A percentile compares a stretch with the other conserved stretches of the same genome.
These are phyloP conservation scores for Chalciporus chontae DNA, from an alignment of 768 basidiomycete genomes.

Conservation along the genomic window DNA sequence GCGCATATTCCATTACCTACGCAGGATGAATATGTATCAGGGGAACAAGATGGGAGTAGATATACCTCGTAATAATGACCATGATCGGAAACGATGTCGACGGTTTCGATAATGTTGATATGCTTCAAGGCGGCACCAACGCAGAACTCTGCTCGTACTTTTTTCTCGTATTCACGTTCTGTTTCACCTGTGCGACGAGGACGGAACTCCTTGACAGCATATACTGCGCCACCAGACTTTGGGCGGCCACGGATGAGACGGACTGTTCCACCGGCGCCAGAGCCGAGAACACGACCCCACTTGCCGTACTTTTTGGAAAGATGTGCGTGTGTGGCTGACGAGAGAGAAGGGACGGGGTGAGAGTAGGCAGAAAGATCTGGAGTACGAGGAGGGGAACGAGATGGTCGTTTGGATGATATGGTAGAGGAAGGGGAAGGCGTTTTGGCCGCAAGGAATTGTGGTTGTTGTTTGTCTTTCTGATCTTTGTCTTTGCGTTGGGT, in stretches of 20 bases:
- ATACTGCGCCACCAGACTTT: slow-evolving; percentile 82
- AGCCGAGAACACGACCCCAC: slow-evolving; percentile 93
- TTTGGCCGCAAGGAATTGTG: slow-evolving; percentile 4
- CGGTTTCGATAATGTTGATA: slow-evolving; percentile 93
- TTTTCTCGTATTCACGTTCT: slow-evolving; percentile 98
- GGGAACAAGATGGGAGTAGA: slow-evolving; percentile 4
- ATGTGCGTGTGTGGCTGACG: slow-evolving; percentile 84
- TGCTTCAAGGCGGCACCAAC: slow-evolving; percentile 94
- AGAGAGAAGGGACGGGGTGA: slow-evolving; percentile 55
- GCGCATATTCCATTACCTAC: slow-evolving; percentile 99
- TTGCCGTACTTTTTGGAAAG: slow-evolving; percentile 99
- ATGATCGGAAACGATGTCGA: slow-evolving; percentile 97
- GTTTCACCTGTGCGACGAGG: slow-evolving; percentile 84
- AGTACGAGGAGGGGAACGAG: slow-evolving; percentile 24
- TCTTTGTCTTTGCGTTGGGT: slow-evolving; percentile 4
- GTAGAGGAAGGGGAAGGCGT: slow-evolving; percentile 36
- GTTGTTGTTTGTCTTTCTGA: slow-evolving; percentile 6
- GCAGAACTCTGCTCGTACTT: slow-evolving; percentile 98
- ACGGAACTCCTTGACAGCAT: slow-evolving; percentile 97
- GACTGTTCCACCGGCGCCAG: slow-evolving; percentile 98
- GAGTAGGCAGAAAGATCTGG: slow-evolving; percentile 23
- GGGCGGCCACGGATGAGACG: slow-evolving; percentile 84
- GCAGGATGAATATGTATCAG: not conserved
- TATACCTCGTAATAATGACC: slow-evolving; percentile 97
- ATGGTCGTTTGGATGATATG: slow-evolving; percentile 24